Percentiles rank a stretch among this genome's conserved stretches.
Conservation (phyloP, 164 flowering plant genomes). For the Piper longum region DNA sequence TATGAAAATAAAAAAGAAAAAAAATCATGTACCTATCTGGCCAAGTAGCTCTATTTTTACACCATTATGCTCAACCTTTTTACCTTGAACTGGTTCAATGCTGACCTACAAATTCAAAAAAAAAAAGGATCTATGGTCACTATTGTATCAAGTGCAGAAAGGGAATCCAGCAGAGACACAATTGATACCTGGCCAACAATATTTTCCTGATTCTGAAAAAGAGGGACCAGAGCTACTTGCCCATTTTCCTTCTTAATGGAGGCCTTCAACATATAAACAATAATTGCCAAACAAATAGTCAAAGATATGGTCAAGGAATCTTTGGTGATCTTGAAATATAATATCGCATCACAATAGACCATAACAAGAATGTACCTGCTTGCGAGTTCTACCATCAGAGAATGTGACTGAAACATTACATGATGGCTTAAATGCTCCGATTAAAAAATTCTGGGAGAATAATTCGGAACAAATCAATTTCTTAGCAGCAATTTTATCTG, state of each 20-base stretch:
- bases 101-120: slow-evolving; percentile 32
- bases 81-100: slow-evolving; percentile 82
- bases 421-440: slow-evolving; percentile 87
- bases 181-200: slow-evolving; percentile 66
- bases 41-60: slow-evolving; percentile 97
- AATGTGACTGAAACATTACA: slow-evolving; percentile 62
- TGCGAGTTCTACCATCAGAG: slow-evolving; percentile 69
- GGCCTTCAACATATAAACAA: slow-evolving; percentile 27
- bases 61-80: slow-evolving; percentile 95
- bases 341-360: neutral
- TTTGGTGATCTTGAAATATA: neutral
- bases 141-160: neutral
- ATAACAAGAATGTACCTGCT: slow-evolving; percentile 42
- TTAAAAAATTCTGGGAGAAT: slow-evolving; percentile 46
- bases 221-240: slow-evolving; percentile 55
- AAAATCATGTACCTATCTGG: slow-evolving; percentile 49
- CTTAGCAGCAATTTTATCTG: too few relatives aligned
- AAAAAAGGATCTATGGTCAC: neutral
- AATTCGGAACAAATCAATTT: too few relatives aligned
- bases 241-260: slow-evolving; percentile 84
- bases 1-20: neutral
- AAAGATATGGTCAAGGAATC: neutral
- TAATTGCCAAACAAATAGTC: neutral
- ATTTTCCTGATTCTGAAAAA: slow-evolving; percentile 86
- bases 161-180: neutral